These are phyloP conservation scores for Ascocoryne sarcoides DNA, from an alignment of 2,329 filamentous ascomycete species.

Conservation along the genomic window DNA sequence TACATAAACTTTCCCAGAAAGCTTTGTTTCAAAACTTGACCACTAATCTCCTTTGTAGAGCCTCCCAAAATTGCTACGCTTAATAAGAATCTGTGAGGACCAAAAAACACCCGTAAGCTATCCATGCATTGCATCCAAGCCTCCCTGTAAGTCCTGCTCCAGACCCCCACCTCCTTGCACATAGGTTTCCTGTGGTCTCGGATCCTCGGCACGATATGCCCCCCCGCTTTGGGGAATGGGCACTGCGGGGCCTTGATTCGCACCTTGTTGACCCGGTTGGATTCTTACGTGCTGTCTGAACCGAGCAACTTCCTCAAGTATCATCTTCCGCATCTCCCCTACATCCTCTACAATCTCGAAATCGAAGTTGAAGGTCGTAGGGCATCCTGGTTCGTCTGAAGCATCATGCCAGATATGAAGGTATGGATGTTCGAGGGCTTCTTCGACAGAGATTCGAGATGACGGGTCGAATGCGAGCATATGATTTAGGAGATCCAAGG, in stretches of 20 bases:
- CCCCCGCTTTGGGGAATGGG: slow-evolving; percentile 28
- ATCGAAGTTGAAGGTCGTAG: slow-evolving; percentile 92
- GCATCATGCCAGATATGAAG: slow-evolving; percentile 95
- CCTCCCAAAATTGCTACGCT: no score
- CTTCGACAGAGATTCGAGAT: slow-evolving; percentile 85
- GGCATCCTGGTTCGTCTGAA: slow-evolving; percentile 88
- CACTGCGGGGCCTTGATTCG: slow-evolving; percentile 22
- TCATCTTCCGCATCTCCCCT: slow-evolving; percentile 91
- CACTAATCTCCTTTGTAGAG: not conserved
- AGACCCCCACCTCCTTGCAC: slow-evolving; percentile 25
- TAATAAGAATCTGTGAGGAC: no score
- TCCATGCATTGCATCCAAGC: slow-evolving; percentile 21
- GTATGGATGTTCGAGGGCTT: slow-evolving; percentile 93
- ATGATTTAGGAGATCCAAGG: slow-evolving; percentile 86
- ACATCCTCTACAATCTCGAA: slow-evolving; percentile 98
- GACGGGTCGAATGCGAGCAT: slow-evolving; percentile 98
- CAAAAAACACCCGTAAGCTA: no score
- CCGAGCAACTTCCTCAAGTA: slow-evolving; percentile 82
- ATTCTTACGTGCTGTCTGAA: slow-evolving; percentile 56
- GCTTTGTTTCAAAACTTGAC: no score
- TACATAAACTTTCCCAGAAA: no score
- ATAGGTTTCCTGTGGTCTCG: slow-evolving; percentile 29
- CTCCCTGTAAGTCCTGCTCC: slow-evolving; percentile 30
- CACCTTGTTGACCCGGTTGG: slow-evolving; percentile 26
- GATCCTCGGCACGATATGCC: slow-evolving; percentile 27